Evolutionary conservation across 345 rosid species (phyloP), one percentile per base, ranked within the genome.

Genomic region (Cardamine resedifolia): DNA sequence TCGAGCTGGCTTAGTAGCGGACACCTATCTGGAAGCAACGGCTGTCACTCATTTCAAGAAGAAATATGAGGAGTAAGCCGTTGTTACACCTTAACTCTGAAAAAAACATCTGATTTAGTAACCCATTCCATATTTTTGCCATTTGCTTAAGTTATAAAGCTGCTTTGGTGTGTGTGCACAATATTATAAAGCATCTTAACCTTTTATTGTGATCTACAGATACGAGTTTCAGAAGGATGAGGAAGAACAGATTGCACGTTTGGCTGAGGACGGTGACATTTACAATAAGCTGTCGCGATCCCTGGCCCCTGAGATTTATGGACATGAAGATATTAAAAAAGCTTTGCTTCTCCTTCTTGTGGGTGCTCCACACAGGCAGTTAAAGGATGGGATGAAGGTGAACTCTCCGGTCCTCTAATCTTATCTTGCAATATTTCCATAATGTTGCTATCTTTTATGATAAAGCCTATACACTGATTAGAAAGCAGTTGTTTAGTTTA

Each of bases 371-470:
- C 98, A 90, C 81, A 82, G 97, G 71, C 94, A 90, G 60, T 77
- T 95, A 56, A 91, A 91, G 67, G 99, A 92, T 78, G 97, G 97
- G 77, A 95, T 95, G 99, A 95, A 95, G 98, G 99, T 95, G n/a
- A 73, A 73, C 33, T 49, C 8, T 39, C 41, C 18, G n/a, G 21
- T 56, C 12, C 27, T 47, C 34, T 28, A 61, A 10, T 28, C 10
- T 36, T 18, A 19, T 19, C 57, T 45, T 48, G 20, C 67, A 12
- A 34, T 47, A 44, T 21, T 36, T 70, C 23, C 49, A 41, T 65
- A 27, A 65, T 30, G 26, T 56, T 55, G 38, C 26, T 51, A 44
- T 24, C 27, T 15, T 27, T 10, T 50, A 43, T 69, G 50, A 52
- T 52, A 15, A 49, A 14, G 49, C 28, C 19, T 57, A 33, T 4